Evolutionary conservation across 768 basidiomycete species (phyloP), one percentile per base, ranked within the genome.

Genomic region (Tylopilus sp.): DNA sequence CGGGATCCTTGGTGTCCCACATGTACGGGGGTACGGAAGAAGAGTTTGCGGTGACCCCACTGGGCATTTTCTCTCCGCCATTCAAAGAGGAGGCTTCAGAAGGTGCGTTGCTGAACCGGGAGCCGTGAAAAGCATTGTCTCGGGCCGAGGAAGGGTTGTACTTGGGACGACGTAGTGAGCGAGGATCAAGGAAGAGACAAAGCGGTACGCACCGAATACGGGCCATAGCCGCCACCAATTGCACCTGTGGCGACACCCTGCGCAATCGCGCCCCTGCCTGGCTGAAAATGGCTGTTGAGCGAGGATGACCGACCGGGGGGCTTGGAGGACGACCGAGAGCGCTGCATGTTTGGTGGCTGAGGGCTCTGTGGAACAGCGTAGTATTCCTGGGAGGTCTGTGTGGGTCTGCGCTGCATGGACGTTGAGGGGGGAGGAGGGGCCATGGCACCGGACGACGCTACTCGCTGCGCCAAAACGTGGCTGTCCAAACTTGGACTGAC

Each of bases 191-290:
- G 47, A n/a, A 12, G 1, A 48, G 33, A 48, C 14, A 36, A 26
- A 45, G 40, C 13, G 17, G 43, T 36, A 74, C 85, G 53, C 60
- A 92, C 90, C n/a, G 89, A 85, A 73, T 92, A 92, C 24, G 91
- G 91, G 12, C 91, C 91, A 75, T 92, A 92, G 17, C 82, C 84
- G 24, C 81, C 80, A 5, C 91, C 91, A 63, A 93, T 88, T 30
- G 76, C 74, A 9, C 90, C 91, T 28, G 78, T 86, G 1, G 88
- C 89, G n/a, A 92, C 89, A 42, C 88, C 86, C 57, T 83, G 85
- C 11, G 86, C 81, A 42, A 88, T 84, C 21, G 82, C 82, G 46
- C 74, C 76, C 56, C 81, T 76, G 58, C 76, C 78, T 55, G 58
- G 60, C 52, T 65, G 70, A 37, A 63, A 57, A 41, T 64, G 62